A percentile compares a stretch with the other conserved stretches of the same genome.
Conservation (phyloP, 768 basidiomycete species). For the Hypholoma fasciculare region DNA sequence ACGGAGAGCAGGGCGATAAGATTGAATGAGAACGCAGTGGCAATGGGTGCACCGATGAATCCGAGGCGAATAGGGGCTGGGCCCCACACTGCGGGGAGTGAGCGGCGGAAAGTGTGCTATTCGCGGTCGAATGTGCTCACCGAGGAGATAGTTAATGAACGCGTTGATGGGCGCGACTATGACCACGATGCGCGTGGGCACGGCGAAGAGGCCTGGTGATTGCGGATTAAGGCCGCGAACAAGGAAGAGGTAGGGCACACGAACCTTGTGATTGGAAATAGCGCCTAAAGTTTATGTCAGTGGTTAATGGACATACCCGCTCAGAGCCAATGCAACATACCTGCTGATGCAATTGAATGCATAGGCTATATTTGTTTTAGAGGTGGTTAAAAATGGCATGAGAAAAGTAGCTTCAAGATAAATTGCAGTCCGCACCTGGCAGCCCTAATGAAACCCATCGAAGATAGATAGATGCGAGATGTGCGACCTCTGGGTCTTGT, state of each 20-base stretch:
- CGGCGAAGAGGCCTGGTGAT: constrained; percentile 65
- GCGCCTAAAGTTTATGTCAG: constrained; percentile 36
- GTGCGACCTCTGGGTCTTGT: constrained; percentile 85
- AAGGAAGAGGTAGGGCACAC: background rate
- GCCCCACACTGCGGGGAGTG: constrained; percentile 67
- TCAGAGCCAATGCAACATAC: constrained; percentile 2
- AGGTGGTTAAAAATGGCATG: constrained; percentile 34
- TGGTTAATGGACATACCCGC: background rate
- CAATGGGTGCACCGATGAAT: constrained; percentile 90
- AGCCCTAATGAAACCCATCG: constrained; percentile 76
- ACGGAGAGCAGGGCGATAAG: constrained; percentile 68
- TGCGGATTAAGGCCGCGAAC: background rate
- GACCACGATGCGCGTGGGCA: constrained; percentile 83
- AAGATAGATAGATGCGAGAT: constrained; percentile 74
- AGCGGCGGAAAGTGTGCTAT: background rate
- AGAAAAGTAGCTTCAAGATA: background rate
- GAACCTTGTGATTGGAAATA: constrained; percentile 85
- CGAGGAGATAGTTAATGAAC: constrained; percentile 82
- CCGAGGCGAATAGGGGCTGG: constrained; percentile 77
- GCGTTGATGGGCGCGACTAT: constrained; percentile 86
- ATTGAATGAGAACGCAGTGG: constrained; percentile 88
- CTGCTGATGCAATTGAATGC: constrained; percentile 53
- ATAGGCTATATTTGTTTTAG: constrained; percentile 61
- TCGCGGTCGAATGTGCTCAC: constrained; percentile 33
- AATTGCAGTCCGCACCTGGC: constrained; percentile 45